Conservation (phyloP, 78 protist species). For the Chrysochromulina tobinii region DNA sequence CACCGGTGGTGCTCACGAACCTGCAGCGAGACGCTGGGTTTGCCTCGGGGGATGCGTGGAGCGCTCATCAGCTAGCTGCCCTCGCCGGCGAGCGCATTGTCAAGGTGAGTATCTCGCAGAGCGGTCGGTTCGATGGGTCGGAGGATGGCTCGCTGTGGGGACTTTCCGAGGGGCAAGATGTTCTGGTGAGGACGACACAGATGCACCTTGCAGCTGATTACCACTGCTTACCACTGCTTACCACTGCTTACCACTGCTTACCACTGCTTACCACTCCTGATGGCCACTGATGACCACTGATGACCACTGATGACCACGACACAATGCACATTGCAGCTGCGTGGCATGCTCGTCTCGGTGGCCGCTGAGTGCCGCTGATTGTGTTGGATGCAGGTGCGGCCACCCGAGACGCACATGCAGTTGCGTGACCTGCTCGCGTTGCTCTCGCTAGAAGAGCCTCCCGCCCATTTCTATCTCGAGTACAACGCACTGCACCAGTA, state of each 20-base stretch:
- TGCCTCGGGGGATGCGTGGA: not conserved
- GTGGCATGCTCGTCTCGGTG: no score
- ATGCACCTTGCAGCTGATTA: not conserved
- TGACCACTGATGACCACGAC: no score
- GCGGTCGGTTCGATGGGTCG: not conserved
- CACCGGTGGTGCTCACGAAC: not conserved
- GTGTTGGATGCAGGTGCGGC: not conserved
- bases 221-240: no score
- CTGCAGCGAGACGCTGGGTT: not conserved
- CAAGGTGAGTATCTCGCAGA: not conserved
- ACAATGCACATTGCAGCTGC: no score
- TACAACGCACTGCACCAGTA: constrained; percentile 8
- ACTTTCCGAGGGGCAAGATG: not conserved
- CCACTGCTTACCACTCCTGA: no score
- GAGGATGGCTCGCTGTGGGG: not conserved
- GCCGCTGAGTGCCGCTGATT: no score
- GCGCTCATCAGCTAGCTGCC: not conserved
- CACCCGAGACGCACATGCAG: not conserved
- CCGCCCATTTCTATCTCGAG: not conserved
- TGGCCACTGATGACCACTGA: no score
- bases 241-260: no score
- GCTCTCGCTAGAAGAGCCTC: not conserved
- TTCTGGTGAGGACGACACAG: not conserved
- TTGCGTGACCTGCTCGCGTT: not conserved
- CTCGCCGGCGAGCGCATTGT: not conserved